Base-by-base conservation (phyloP, 2,329 filamentous ascomycete genomes). In the Volutella citrinella region DNA sequence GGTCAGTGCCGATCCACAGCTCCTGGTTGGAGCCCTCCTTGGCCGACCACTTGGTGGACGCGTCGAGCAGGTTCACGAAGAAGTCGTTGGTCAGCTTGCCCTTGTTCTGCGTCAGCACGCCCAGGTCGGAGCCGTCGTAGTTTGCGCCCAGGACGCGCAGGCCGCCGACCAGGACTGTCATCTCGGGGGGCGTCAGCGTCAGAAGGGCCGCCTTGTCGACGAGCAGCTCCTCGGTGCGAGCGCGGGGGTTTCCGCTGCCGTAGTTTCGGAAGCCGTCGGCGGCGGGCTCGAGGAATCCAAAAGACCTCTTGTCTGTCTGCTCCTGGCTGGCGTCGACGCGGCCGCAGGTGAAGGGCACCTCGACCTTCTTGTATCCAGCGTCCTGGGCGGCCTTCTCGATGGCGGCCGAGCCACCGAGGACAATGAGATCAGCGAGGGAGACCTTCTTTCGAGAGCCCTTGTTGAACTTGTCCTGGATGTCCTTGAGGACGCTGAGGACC, bases 241-340 rank as follows among this genome's bases (percentile, higher is more conserved):
- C 80, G 25, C 80, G 78, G 2, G 62, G 40, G 4, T 72, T 79
- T 3, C 75, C 75, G 46, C 74, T 69, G 53, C 83, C 84, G 56
- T 84, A 88, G 74, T 85, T 89, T 56, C 84, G 82, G 83, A 90
- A 89, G 6, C 82, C 83, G 45, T 90, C 85, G n/a, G 73, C 74
- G 19, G 67, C 48, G 2, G 85, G 84, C 68, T 87, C 76, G 18
- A 90, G 74, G 63, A 82, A 70, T 38, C 57, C 57, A 55, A 86
- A 80, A 2, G 80, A 79, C 45, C 74, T 55, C 14, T 72, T 64
- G 36, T 90, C 84, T 7, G 85, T 89, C 63, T 87, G 72, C 54
- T 86, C 81, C 59, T 83, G 74, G 1, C 78, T 70, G 17, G 85
- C 83, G 48, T 90, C 85, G 21, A 66, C 77, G 36, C 85, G 84